Base-by-base conservation (phyloP, 805 yeast genomes). In the Ogataea salicorniae region DNA sequence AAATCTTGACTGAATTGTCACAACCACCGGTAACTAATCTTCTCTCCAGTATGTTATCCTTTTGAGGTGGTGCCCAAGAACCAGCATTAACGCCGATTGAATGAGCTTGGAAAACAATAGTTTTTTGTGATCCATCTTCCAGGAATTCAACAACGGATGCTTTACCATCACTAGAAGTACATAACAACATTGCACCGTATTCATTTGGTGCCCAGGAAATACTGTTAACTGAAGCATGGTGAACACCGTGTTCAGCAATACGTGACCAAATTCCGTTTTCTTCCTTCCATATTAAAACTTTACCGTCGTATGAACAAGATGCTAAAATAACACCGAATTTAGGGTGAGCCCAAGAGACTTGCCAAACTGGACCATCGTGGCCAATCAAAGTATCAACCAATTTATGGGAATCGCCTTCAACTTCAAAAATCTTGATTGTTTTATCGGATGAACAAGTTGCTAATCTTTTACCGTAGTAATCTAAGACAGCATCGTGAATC, bases 351-450 rank as follows among this genome's bases (percentile, higher is more conserved):
- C 99, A 94, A 46, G 88, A 81, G 18, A 90, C 95, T 70, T 92
- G 96, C 99, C 99, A 94, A 42, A 94, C 97, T 13, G 99, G 98
- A 34, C 98, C 99, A 53, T 90, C 97, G 67, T 94, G 99, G 36
- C 95, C 97, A 42, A 79, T 75, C 53, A 94, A 73, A 1, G 98
- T 91, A 56, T 90, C 97, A 17, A 85, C 76, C 44, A 90, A 74
- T 62, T 77, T 84, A 67, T 89, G 92, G 60, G 74, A 79, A 41
- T 88, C 95, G 36, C 92, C 94, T 43, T 87, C 92, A 39, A 92
- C 83, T 56, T 91, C 96, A 67, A 89, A 94, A 48, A 94, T 83
- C 71, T 91, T 89, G 71, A 92, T 86, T n/a, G 96, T 86, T 63
- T 88, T 89, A 72, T 94, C 99, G 4, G 96, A 87, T 4, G 97